Evolutionary conservation across 306 rosid genomes (phyloP), one percentile per base, ranked within the genome.

Genomic region (Prunus mira): DNA sequence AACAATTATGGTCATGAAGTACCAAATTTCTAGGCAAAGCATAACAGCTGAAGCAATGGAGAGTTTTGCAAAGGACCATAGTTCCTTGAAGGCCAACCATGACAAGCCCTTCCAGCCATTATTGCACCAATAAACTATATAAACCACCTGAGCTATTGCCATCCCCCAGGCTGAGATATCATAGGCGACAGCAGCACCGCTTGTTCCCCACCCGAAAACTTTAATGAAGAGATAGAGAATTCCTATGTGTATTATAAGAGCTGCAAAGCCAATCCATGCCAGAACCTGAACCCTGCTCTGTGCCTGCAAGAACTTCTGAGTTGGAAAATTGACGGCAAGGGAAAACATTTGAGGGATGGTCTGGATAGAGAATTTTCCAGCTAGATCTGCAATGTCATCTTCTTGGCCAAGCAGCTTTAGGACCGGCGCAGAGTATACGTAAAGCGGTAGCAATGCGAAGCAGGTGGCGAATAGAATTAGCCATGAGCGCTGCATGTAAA

Each of bases 11-110:
- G 93, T 89, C 99, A 96, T 96, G 43, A 96, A 90, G 76, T 96
- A 96, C 99, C 99, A 96, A 75, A 96, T 82, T 86, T 96, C 99
- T 4, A 96, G 66, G 81, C 99, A 96, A 80, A 96, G 91, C 99
- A 96, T 96, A 20, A 96, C 20, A 2, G 99, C 99, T 1, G 99
- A 96, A 80, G 98, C 99, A 56, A 92, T 30, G 57, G 98, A 96
- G 56, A 96, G 86, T 65, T 82, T 96, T 7, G 85, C 85, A 78
- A 96, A 96, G 0, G 86, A 80, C 99, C 99, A 92, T 58, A 96
- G 75, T 34, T 96, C 97, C 86, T 79, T 88, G 25, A 92, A 90
- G 6, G 99, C 99, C 15, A 92, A 67, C 93, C 92, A 88, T 3
- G 99, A 91, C 84, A 96, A 76, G 6, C 99, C 99, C 24, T 58